phyloP scores from a whole-genome alignment of 2,329 filamentous ascomycete genomes.

The Epichloe amarillans region DNA sequence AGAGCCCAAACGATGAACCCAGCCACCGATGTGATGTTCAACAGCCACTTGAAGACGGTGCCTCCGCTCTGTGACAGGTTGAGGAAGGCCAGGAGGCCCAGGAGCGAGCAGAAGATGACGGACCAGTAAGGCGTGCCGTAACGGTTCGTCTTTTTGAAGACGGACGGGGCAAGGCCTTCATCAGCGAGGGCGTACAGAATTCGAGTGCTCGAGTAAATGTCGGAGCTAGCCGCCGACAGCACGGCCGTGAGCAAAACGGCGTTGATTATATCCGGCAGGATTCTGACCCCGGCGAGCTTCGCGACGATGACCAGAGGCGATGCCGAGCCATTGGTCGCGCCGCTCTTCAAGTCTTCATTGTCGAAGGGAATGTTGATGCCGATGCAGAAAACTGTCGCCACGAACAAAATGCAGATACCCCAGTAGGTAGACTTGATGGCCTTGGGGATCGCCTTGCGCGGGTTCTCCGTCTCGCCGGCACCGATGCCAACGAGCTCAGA shows the following conservation, averaged over 20 bases:
- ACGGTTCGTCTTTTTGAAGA: constrained; percentile 46
- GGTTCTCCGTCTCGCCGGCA: constrained; percentile 65
- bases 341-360: constrained; percentile 37
- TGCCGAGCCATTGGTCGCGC: constrained; percentile 43
- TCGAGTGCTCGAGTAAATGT: constrained; percentile 59
- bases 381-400: constrained; percentile 54
- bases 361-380: constrained; percentile 56
- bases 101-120: constrained; percentile 37
- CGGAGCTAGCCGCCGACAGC: constrained; percentile 65
- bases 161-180: constrained; percentile 46
- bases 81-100: constrained; percentile 54
- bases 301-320: constrained; percentile 52
- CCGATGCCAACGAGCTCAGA: constrained; percentile 66
- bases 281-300: constrained; percentile 46
- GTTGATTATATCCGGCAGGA: constrained; percentile 60
- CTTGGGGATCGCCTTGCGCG: constrained; percentile 55
- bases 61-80: constrained; percentile 46
- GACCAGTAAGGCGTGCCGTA: constrained; percentile 50
- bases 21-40: constrained; percentile 56
- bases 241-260: constrained; percentile 66
- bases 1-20: constrained; percentile 60
- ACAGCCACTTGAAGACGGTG: constrained; percentile 57
- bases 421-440: constrained; percentile 66
- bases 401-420: constrained; percentile 58
- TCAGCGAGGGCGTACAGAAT: constrained; percentile 54